Percentiles rank a stretch among this genome's conserved stretches.
phyloP scores from a whole-genome alignment of 2,329 filamentous ascomycete genomes.

The Harringtonia lauricola region DNA sequence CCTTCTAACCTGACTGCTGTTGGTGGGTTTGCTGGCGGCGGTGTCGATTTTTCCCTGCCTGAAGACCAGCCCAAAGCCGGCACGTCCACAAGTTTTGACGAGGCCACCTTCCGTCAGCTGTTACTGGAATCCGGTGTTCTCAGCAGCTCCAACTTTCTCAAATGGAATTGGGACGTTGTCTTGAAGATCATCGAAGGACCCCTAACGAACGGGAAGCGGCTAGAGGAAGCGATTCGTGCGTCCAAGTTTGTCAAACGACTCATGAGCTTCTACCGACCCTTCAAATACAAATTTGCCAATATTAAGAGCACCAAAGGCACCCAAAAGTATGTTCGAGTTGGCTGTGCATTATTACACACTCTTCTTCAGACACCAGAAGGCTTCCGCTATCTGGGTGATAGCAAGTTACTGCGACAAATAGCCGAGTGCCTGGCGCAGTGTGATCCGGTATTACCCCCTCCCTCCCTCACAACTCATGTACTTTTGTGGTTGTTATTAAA shows the following conservation, averaged over 20 bases:
- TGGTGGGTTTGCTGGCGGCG: conserved; percentile 21
- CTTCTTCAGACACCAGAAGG: conserved; percentile 80
- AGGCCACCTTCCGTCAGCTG: conserved; percentile 52
- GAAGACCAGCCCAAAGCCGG: conserved; percentile 47
- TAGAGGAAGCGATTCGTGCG: conserved; percentile 88
- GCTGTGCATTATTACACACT: conserved; percentile 78
- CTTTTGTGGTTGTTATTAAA: conserved; percentile 4
- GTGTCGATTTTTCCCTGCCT: conserved; percentile 34
- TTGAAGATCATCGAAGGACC: conserved; percentile 87
- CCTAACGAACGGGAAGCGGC: conserved; percentile 75
- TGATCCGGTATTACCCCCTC: conserved; percentile 80
- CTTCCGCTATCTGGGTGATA: conserved; percentile 73
- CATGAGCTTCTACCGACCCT: conserved; percentile 89
- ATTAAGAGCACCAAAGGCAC: conserved; percentile 84
- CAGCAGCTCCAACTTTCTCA: conserved; percentile 78
- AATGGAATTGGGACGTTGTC: conserved; percentile 97
- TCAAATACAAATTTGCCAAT: conserved; percentile 91
- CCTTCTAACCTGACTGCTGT: conserved; percentile 31
- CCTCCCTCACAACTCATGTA: conserved; percentile 14
- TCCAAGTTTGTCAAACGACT: conserved; percentile 95
- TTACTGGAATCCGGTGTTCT: conserved; percentile 74
- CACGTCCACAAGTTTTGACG: conserved; percentile 40
- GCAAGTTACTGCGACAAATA: conserved; percentile 86
- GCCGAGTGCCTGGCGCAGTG: conserved; percentile 94
- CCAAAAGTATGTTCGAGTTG: conserved; percentile 84